Percentiles rank a stretch among this genome's conserved stretches.
phyloP scores from a whole-genome alignment of 257 asterid species.

The Gentiana macrophylla region DNA sequence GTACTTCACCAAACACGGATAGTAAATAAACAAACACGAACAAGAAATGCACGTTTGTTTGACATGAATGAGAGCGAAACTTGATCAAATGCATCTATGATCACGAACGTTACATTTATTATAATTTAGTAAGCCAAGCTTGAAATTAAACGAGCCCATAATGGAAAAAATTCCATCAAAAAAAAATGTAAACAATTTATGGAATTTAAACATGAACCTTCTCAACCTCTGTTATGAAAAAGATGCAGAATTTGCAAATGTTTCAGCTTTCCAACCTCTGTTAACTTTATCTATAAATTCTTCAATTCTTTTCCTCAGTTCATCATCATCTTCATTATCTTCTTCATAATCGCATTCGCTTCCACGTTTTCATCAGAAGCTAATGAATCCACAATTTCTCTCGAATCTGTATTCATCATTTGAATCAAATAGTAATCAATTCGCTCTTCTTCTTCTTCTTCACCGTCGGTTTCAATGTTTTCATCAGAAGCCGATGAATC shows the following conservation, averaged over 20 bases:
- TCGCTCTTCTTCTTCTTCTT: background rate
- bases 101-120: too few relatives aligned
- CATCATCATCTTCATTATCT: conserved; percentile 22
- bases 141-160: too few relatives aligned
- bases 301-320: conserved; percentile 27
- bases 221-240: background rate
- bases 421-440: background rate
- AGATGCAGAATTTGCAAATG: conserved; percentile 10
- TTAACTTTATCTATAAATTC: conserved; percentile 29
- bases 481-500: background rate
- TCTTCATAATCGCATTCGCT: background rate
- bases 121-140: too few relatives aligned
- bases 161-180: too few relatives aligned
- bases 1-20: too few relatives aligned
- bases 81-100: too few relatives aligned
- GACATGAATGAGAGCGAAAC: too few relatives aligned
- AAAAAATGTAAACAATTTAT: too few relatives aligned
- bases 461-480: background rate
- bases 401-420: conserved; percentile 6
- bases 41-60: too few relatives aligned
- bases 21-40: too few relatives aligned
- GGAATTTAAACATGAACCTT: too few relatives aligned
- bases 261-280: conserved; percentile 28
- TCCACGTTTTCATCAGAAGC: background rate
- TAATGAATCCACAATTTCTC: background rate